Evolutionary conservation across 73 alveolate species (phyloP), one percentile per base, ranked within the genome.

Genomic region (Tetrahymena elliotti): DNA sequence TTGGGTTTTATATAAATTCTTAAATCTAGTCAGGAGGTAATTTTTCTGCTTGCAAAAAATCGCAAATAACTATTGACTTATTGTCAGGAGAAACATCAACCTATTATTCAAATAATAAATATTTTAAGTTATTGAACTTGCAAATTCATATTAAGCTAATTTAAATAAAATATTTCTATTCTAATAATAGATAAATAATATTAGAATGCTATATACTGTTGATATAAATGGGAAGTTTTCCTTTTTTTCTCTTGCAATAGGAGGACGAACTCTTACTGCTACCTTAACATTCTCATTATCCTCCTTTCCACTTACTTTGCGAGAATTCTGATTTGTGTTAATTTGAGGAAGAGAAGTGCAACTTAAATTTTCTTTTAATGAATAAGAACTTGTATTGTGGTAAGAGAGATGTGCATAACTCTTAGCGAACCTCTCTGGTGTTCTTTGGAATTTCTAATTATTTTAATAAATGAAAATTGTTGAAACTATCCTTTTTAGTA

Each of bases 231-330:
- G 92, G 6, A 68, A 31, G 24, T 94, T 93, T 53, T 96, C 96
- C 53, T 97, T 98, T 93, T 92, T 97, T 92, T 98, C 99, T 93
- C 99, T 83, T 92, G 98, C 96, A 88, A 98, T 83, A 0, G 99
- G 99, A 24, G 99, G 99, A 35, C 99, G 96, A 2, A 98, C 97
- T 93, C 99, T 93, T 36, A 98, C 97, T 35, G 93, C 98, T 3
- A 98, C 99, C 94, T 97, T 96, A 82, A 98, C 96, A 96, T 97
- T 97, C 83, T 97, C 99, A 47, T 94, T 94, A 27, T 93, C 82
- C 33, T 31, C 88, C n/a, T 68, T 68, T 16, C 88, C 88, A 68
- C 88, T 68, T 18, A 31, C 88, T 68, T 68, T 68, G 88, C 88
- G 88, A 68, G 88, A 68, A 68, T 24, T 68, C 11, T n/a, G 88